phyloP scores from a whole-genome alignment of 441 rosid genomes.

The Arabidopsis lyrata region DNA sequence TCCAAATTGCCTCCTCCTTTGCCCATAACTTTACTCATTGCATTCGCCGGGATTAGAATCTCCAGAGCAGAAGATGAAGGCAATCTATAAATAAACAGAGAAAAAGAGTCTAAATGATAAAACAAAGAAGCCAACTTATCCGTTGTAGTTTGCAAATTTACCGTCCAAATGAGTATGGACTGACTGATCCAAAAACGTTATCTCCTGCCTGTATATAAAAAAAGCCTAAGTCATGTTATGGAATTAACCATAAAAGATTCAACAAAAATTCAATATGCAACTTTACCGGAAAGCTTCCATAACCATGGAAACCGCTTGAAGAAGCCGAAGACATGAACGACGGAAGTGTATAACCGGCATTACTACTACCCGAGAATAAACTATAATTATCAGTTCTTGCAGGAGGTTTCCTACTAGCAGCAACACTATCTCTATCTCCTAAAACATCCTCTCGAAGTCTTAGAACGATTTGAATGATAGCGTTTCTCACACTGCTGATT shows the following conservation, averaged over 20 bases:
- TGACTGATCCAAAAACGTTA: conserved; percentile 58
- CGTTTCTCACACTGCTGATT: conserved; percentile 79
- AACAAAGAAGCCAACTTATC: background rate
- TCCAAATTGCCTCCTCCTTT: conserved; percentile 88
- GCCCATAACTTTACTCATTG: conserved; percentile 87
- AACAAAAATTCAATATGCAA: background rate
- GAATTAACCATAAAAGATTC: conserved; percentile 21
- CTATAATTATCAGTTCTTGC: conserved; percentile 50
- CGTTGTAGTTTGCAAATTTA: conserved; percentile 45
- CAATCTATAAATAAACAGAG: conserved; percentile 50
- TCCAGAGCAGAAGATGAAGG: conserved; percentile 64
- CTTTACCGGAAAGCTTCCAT: conserved; percentile 69
- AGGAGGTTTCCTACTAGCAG: conserved; percentile 51
- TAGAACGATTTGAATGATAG: conserved; percentile 80
- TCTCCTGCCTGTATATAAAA: conserved; percentile 59
- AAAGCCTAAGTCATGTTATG: background rate
- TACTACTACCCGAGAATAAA: conserved; percentile 48
- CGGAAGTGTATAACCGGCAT: conserved; percentile 55
- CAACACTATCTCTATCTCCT: conserved; percentile 57
- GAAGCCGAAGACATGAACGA: conserved; percentile 70
- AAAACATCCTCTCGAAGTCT: conserved; percentile 86
- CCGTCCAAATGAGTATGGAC: conserved; percentile 75
- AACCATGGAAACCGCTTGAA: conserved; percentile 65
- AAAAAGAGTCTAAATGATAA: background rate
- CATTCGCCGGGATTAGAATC: conserved; percentile 77